These are phyloP conservation scores for Phytophthora pinifolia DNA, from an alignment of 352 stramenopile species.

Conservation along the genomic window DNA sequence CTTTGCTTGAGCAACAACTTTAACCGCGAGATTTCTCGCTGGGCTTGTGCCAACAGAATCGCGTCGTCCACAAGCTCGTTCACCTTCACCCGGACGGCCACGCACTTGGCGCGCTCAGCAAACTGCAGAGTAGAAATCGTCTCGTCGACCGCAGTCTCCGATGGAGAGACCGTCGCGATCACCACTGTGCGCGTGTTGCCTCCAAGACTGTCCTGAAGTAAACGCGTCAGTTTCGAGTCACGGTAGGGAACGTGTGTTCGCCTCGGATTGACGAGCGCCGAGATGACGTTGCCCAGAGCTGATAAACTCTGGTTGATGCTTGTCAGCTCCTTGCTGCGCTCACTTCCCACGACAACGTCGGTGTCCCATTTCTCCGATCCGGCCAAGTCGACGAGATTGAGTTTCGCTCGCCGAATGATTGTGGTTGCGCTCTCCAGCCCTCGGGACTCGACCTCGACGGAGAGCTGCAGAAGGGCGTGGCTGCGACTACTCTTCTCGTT, in stretches of 20 bases:
- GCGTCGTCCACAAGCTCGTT: slow-evolving; percentile 87
- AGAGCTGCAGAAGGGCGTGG: slow-evolving; percentile 86
- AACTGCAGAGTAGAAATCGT: slow-evolving; percentile 92
- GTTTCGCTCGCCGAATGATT: slow-evolving; percentile 77
- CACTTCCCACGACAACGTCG: slow-evolving; percentile 59
- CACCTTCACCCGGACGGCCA: slow-evolving; percentile 70
- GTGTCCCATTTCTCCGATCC: slow-evolving; percentile 92
- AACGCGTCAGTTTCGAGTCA: slow-evolving; percentile 96
- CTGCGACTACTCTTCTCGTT: slow-evolving; percentile 89
- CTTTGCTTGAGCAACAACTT: slow-evolving; percentile 62
- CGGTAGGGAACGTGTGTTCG: slow-evolving; percentile 94
- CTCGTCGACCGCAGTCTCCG: slow-evolving; percentile 77
- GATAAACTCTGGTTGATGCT: slow-evolving; percentile 93
- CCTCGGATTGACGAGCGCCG: slow-evolving; percentile 68
- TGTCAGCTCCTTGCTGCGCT: slow-evolving; percentile 85
- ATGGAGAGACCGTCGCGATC: slow-evolving; percentile 89
- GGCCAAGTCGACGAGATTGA: slow-evolving; percentile 92
- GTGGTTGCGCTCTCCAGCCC: slow-evolving; percentile 63
- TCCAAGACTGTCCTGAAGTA: slow-evolving; percentile 83
- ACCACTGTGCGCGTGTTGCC: slow-evolving; percentile 91
- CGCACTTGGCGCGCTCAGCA: slow-evolving; percentile 79
- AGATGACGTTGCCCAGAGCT: slow-evolving; percentile 89
- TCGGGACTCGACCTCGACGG: slow-evolving; percentile 76
- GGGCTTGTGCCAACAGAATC: slow-evolving; percentile 68
- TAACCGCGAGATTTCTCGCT: slow-evolving; percentile 67